Conservation (phyloP, 164 flowering plant species). For the Piper betle region DNA sequence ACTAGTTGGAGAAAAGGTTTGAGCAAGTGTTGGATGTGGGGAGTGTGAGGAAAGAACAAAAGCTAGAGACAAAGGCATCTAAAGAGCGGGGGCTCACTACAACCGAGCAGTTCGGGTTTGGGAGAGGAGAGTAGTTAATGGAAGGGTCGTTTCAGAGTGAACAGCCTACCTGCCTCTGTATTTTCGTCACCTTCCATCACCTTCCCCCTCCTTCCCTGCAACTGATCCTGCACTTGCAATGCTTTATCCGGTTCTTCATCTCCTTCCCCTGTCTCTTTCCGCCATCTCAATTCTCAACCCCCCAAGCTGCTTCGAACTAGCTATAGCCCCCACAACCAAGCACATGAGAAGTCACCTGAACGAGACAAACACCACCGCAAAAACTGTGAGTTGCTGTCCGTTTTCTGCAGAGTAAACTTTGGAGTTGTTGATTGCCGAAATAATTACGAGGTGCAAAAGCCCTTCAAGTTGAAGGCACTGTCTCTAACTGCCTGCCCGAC, state of each 20-base stretch:
- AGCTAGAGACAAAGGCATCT: conserved; percentile 15
- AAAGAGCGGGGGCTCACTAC: not conserved
- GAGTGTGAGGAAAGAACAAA: conserved; percentile 8
- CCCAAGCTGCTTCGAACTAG: not conserved
- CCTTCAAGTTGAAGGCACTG: not conserved
- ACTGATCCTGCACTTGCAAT: not conserved
- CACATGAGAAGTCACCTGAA: not conserved
- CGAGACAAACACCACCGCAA: not conserved
- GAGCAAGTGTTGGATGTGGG: not conserved
- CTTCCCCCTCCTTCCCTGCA: not conserved
- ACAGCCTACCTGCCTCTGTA: not conserved
- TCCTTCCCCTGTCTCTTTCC: not conserved
- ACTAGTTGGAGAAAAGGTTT: not conserved
- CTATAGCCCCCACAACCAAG: not conserved
- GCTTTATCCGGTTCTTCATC: no score
- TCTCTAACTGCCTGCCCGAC: no score
- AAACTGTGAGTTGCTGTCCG: not conserved
- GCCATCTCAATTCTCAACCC: no score
- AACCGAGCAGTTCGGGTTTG: not conserved
- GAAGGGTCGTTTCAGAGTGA: not conserved
- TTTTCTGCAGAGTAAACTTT: not conserved
- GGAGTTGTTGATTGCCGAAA: not conserved
- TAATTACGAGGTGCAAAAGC: not conserved
- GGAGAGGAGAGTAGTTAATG: not conserved
- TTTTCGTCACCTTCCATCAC: not conserved